Evolutionary conservation across 2,329 filamentous ascomycete species (phyloP), one percentile per base, ranked within the genome.

Genomic region (Phyllosticta ampelicida): DNA sequence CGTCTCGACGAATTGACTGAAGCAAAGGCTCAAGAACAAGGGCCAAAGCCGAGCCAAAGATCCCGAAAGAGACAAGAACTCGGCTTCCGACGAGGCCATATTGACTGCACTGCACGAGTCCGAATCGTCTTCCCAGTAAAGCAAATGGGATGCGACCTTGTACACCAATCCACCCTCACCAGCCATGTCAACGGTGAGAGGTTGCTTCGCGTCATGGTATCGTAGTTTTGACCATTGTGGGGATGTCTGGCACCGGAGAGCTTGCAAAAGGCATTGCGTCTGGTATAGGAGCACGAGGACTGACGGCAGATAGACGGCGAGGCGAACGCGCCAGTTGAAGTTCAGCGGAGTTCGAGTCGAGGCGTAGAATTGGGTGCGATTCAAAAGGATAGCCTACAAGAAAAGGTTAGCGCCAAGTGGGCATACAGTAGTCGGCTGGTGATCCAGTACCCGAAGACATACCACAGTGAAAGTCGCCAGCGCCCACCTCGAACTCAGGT

Each of bases 361-460:
- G 49, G 90, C 92, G 72, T 96, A 97, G 65, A 97, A 94, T 60
- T 91, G 86, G 6, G 94, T 95, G 59, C 94, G 84, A 70, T 97
- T 97, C 21, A 97, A 78, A 60, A 96, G 75, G 60, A 97, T 82
- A 20, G 90, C 90, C 82, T 86, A 61, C 21, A 8, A 48, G 13
- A 55, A 9, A 20, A 26, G 6, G 21, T 16, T 13, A 56, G 18
- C 36, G 19, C n/a, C 19, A 9, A 44, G 9, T 48, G 13, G 52
- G 21, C 23, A 8, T 18, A 44, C 8, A 20, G 36, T 6, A 30
- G 10, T 19, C 20, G 21, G 28, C 13, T 44, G 36, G 36, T 44
- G 36, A 44, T 44, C 36, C n/a, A 44, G 36, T 16, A 44, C 36
- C n/a, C 19, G 18, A 20, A 51, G 62, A 67, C 75, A 71, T 70